Conservation (phyloP, 2,329 filamentous ascomycete genomes). For the Sporothrix humicola region DNA sequence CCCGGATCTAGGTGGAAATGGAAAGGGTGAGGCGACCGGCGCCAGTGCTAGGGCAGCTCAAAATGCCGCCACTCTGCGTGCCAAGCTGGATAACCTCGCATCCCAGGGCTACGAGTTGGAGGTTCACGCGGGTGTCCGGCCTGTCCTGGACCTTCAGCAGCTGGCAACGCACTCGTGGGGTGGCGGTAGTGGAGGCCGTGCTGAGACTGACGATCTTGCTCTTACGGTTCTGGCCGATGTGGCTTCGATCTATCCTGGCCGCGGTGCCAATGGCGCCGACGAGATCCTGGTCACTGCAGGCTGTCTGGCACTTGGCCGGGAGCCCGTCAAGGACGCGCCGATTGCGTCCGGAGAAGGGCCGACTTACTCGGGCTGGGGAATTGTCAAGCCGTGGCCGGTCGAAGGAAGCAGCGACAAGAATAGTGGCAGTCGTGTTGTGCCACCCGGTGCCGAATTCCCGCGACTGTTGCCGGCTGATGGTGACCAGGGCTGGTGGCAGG, state of each 20-base stretch:
- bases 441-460: conserved; percentile 34
- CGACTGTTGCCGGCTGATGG: conserved; percentile 45
- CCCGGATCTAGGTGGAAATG: conserved; percentile 42
- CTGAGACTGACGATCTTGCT: conserved; percentile 60
- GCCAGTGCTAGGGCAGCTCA: conserved; percentile 12
- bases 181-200: conserved; percentile 40
- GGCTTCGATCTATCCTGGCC: conserved; percentile 67
- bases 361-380: conserved; percentile 70
- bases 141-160: conserved; percentile 78
- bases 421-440: background rate
- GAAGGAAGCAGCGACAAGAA: background rate
- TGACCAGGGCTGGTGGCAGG: conserved; percentile 64
- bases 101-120: conserved; percentile 60
- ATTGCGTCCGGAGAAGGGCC: conserved; percentile 25
- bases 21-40: background rate
- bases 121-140: conserved; percentile 78
- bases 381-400: conserved; percentile 63
- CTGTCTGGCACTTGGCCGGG: conserved; percentile 71
- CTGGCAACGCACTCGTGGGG: conserved; percentile 69
- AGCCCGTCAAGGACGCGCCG: conserved; percentile 65
- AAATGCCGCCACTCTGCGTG: conserved; percentile 49
- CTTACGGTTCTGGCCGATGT: conserved; percentile 75
- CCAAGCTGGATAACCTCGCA: conserved; percentile 49
- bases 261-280: conserved; percentile 58
- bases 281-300: conserved; percentile 75